These are phyloP conservation scores for Discostella stelligera DNA, from an alignment of 352 stramenopile genomes.

Conservation along the genomic window DNA sequence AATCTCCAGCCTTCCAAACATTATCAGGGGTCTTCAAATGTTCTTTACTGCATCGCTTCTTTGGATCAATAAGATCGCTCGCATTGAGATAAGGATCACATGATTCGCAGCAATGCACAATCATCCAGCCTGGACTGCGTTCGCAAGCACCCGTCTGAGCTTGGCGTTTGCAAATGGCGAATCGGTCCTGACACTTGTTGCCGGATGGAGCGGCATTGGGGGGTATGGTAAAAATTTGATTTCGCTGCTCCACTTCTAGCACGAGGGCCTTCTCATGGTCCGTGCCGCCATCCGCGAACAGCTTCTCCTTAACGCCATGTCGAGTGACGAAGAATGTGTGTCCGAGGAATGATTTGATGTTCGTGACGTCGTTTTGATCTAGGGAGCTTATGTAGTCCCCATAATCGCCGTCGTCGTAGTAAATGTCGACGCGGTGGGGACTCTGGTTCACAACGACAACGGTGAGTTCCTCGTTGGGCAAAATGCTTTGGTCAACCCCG, in stretches of 20 bases:
- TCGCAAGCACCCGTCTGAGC: constrained; percentile 56
- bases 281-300: constrained; percentile 42
- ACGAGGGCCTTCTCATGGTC: constrained; percentile 32
- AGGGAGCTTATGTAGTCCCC: constrained; percentile 44
- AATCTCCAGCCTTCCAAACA: constrained; percentile 61
- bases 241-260: constrained; percentile 23
- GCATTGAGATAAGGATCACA: constrained; percentile 68
- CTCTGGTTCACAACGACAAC: constrained; percentile 39
- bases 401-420: constrained; percentile 64
- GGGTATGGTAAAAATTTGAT: constrained; percentile 52
- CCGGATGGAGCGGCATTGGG: constrained; percentile 43
- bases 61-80: constrained; percentile 69
- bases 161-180: constrained; percentile 50
- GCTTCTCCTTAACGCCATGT: constrained; percentile 59
- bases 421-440: constrained; percentile 52
- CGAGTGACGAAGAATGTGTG: constrained; percentile 65
- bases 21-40: constrained; percentile 68
- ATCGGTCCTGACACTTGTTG: constrained; percentile 65
- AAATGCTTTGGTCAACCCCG: constrained; percentile 11
- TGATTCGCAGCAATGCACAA: constrained; percentile 77
- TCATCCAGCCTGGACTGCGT: constrained; percentile 80
- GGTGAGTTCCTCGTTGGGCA: constrained; percentile 14
- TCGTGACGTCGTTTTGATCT: constrained; percentile 16
- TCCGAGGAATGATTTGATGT: constrained; percentile 39
- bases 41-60: constrained; percentile 63